Evolutionary conservation across 2,329 filamentous ascomycete species (phyloP).

Genomic region (Fusarium buxicola): DNA sequence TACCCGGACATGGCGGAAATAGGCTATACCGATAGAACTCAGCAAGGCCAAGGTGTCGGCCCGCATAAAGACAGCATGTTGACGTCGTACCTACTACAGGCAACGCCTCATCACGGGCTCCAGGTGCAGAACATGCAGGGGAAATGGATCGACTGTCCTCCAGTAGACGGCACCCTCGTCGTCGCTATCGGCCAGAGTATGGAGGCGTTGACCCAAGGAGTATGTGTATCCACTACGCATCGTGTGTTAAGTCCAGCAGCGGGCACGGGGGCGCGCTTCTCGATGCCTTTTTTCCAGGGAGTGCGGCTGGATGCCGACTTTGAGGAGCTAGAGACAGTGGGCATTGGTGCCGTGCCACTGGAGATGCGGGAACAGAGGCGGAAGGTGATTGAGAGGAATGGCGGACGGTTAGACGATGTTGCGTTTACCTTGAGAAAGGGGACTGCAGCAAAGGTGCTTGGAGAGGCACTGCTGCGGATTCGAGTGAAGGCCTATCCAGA

Average conservation of each 20-base stretch:
- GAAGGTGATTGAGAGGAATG: too few species aligned
- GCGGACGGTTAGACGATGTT: not conserved
- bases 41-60: not conserved
- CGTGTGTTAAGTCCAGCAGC: not conserved
- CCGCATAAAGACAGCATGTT: not conserved
- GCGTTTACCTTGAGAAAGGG: not conserved
- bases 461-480: not conserved
- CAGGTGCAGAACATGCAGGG: conserved; percentile 4
- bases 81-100: conserved; percentile 1
- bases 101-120: not conserved
- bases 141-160: not conserved
- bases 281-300: not conserved
- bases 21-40: too few species aligned
- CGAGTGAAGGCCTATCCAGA: not conserved
- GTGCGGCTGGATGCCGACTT: not conserved
- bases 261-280: not conserved
- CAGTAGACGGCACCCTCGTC: not conserved
- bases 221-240: conserved; percentile 2
- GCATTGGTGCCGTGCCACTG: not conserved
- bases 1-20: too few species aligned
- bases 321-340: not conserved
- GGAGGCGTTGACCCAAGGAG: not conserved
- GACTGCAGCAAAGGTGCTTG: not conserved
- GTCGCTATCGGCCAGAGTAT: not conserved
- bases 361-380: not conserved